Evolutionary conservation across 306 rosid species (phyloP).

Genomic region (Vigna radiata): DNA sequence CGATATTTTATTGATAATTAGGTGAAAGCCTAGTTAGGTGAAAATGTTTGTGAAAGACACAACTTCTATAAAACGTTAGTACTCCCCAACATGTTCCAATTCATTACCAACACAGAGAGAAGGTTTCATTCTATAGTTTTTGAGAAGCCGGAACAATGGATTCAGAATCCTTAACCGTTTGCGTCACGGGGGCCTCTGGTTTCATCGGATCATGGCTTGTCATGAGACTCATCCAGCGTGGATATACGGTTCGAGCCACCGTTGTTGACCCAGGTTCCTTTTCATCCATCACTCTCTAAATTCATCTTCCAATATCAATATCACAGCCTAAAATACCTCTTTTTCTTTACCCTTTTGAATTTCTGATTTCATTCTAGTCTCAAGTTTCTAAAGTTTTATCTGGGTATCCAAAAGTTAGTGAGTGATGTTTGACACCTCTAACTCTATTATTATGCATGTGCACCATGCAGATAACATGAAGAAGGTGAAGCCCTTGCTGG

Average conservation of each 20-base stretch:
- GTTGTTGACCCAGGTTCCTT: constrained; percentile 73
- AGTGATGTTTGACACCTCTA: too few species aligned
- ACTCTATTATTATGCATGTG: too few species aligned
- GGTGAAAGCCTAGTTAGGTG: too few species aligned
- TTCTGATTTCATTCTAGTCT: neutral
- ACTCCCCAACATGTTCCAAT: too few species aligned
- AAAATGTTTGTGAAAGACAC: too few species aligned
- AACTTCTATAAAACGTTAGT: too few species aligned
- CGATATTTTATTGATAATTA: too few species aligned
- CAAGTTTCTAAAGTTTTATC: too few species aligned
- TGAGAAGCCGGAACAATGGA: constrained; percentile 40
- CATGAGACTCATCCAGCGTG: constrained; percentile 72
- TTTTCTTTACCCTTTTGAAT: neutral
- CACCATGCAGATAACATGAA: neutral
- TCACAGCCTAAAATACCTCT: too few species aligned
- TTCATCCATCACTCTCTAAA: neutral
- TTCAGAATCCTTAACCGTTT: constrained; percentile 49
- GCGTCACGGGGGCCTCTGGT: constrained; percentile 81
- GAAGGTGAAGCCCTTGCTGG: neutral
- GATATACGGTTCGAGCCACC: constrained; percentile 80
- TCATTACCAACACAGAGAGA: too few species aligned
- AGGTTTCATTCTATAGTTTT: too few species aligned
- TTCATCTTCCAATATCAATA: neutral
- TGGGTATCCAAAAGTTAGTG: too few species aligned
- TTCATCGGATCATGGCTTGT: constrained; percentile 83